Evolutionary conservation across 1,284 basidiomycete genomes (phyloP), one percentile per base, ranked within the genome.

Genomic region (Leccinum angustisporum): DNA sequence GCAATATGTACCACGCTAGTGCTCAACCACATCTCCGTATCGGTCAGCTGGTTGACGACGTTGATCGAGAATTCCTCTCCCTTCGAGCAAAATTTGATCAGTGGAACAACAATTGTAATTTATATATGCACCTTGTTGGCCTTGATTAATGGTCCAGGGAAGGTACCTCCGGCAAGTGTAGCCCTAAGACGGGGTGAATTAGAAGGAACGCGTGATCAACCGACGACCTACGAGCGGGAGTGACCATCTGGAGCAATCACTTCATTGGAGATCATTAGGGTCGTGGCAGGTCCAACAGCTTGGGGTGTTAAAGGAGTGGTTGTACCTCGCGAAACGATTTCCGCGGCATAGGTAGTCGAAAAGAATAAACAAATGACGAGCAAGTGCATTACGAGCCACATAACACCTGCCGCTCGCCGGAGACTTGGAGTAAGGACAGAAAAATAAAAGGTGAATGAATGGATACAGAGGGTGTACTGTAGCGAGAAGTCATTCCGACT

Each of bases 171-270:
- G 10, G 70, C 73, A 48, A 72, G 59, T 11, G 64, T 60, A 11
- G 69, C 43, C 18, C 70, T 72, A 27, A 31, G 13, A 5, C 13
- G 16, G 8, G 27, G 10, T 67, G 38, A 66, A 56, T 50, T 30
- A 4, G 31, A 51, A 21, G 43, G 18, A 21, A 10, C 1, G 5
- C 3, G 1, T 18, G n/a, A 50, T 25, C 10, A 11, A 50, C 48
- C 33, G 33, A 33, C 21, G 43, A 68, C 71, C 18, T 61, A 80
- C 76, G 68, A 71, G 46, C 79, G 77, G 57, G 59, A 55, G 62
- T 75, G 78, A 25, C 80, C 80, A 71, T 81, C 80, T 4, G 80
- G 80, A 6, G 74, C 61, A 50, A 81, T 70, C 38, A 68, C 62
- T 16, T 53, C 60, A 59, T 81, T 81, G 25, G 67, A 68, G 27